Evolutionary conservation across 768 basidiomycete species (phyloP), one percentile per base, ranked within the genome.

Genomic region (Rhizopogon roseolus): DNA sequence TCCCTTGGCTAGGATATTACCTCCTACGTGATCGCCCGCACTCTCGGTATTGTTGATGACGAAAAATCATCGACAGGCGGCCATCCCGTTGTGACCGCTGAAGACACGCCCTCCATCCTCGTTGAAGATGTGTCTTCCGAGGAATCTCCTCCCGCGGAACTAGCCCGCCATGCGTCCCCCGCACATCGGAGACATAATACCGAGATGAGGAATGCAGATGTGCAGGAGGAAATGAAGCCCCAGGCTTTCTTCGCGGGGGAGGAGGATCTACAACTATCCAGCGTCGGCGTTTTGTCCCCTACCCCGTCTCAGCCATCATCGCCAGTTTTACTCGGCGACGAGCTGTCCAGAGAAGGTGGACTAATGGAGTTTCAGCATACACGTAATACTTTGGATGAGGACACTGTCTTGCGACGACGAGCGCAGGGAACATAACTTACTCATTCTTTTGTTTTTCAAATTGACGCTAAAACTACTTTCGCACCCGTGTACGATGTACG

Each of bases 11-110:
- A 92, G 90, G 90, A 93, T 66, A 81, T 92, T 52, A 75, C 82
- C 2, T 88, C 90, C 17, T 93, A 92, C 61, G 81, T 84, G 54
- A 88, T 93, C 64, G 90, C 87, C 11, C 84, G 90, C 54, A 91
- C 88, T 6, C 77, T 93, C 49, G 90, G 89, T 34, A 78, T 89
- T 50, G 79, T 88, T 57, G 88, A 90, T 67, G 80, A 81, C 55
- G 82, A 84, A 49, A 85, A 84, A 64, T 86, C 88, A 0, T 85
- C 86, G 11, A 89, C 87, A 25, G 82, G 79, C 66, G 87, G 86
- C 59, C 66, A 61, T 19, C 57, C 67, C 41, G 49, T 50, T 38
- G 58, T 66, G 41, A 64, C 69, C 22, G 54, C 52, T 38, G 66
- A 37, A n/a, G 41, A 16, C 41, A 41, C 41, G 19, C 44, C 54